Evolutionary conservation across 768 basidiomycete genomes (phyloP).

Genomic region (Kwoniella shandongensis): DNA sequence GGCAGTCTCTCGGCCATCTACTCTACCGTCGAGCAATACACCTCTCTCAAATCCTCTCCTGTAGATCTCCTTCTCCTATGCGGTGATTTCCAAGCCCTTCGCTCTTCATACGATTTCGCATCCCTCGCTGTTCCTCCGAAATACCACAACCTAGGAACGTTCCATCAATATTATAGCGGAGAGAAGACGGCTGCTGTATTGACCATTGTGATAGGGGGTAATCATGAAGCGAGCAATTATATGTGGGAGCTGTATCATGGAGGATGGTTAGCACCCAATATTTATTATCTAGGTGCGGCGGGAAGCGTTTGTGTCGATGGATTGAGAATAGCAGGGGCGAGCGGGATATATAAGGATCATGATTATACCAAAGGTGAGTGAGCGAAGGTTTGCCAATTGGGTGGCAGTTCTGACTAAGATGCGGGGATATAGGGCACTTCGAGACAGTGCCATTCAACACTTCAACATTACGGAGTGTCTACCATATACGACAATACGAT

Average conservation of each 20-base stretch:
- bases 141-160: conserved; percentile 78
- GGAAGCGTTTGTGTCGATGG: conserved; percentile 87
- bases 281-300: conserved; percentile 91
- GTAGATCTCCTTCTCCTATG: conserved; percentile 88
- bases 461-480: conserved; percentile 73
- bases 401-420: neutral
- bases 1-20: conserved; percentile 71
- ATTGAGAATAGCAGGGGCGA: conserved; percentile 81
- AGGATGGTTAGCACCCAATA: conserved; percentile 94
- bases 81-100: conserved; percentile 87
- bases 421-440: conserved; percentile 59
- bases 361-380: conserved; percentile 67
- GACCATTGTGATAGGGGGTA: conserved; percentile 94
- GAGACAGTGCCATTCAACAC: conserved; percentile 80
- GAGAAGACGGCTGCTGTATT: conserved; percentile 76
- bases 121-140: conserved; percentile 90
- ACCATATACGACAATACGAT: conserved; percentile 85
- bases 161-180: conserved; percentile 83
- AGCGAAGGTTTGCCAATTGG: neutral
- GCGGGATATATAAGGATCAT: conserved; percentile 81
- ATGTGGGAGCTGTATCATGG: conserved; percentile 98
- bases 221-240: conserved; percentile 96
- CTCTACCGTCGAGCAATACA: conserved; percentile 64
- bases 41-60: conserved; percentile 63
- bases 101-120: conserved; percentile 78